Evolutionary conservation across 208 protist genomes (phyloP).

Genomic region (Leishmania amazonensis): DNA sequence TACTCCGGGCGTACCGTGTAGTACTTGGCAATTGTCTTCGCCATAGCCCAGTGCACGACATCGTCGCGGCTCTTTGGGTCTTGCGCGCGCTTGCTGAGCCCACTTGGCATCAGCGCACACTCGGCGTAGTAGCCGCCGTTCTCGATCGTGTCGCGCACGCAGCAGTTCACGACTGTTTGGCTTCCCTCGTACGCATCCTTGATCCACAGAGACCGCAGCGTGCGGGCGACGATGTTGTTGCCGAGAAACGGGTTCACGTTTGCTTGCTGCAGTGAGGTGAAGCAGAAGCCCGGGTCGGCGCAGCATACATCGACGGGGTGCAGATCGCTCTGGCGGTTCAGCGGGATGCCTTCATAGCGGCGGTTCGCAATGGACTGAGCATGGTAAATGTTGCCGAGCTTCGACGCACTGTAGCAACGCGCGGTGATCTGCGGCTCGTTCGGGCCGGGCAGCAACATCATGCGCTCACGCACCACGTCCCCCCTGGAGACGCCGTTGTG

Average conservation of each 20-base stretch:
- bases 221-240: slow-evolving; percentile 44
- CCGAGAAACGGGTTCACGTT: slow-evolving; percentile 51
- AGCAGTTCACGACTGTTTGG: slow-evolving; percentile 78
- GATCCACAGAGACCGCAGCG: slow-evolving; percentile 70
- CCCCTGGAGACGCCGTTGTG: slow-evolving; percentile 68
- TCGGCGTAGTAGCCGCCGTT: slow-evolving; percentile 81
- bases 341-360: slow-evolving; percentile 75
- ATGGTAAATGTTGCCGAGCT: slow-evolving; percentile 86
- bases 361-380: slow-evolving; percentile 67
- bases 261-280: slow-evolving; percentile 49
- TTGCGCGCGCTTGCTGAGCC: slow-evolving; percentile 65
- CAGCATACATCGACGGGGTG: slow-evolving; percentile 69
- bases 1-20: slow-evolving; percentile 45
- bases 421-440: slow-evolving; percentile 56
- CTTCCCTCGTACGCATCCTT: slow-evolving; percentile 77
- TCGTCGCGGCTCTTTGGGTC: slow-evolving; percentile 55
- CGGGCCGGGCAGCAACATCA: slow-evolving; percentile 52
- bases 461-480: slow-evolving; percentile 70
- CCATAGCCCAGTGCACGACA: slow-evolving; percentile 80
- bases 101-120: slow-evolving; percentile 67
- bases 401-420: slow-evolving; percentile 80
- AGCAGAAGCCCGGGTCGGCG: slow-evolving; percentile 74
- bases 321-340: slow-evolving; percentile 58
- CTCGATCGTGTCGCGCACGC: slow-evolving; percentile 59
- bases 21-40: slow-evolving; percentile 86